Evolutionary conservation across 768 basidiomycete genomes (phyloP).

Genomic region (Calocera viscosa): DNA sequence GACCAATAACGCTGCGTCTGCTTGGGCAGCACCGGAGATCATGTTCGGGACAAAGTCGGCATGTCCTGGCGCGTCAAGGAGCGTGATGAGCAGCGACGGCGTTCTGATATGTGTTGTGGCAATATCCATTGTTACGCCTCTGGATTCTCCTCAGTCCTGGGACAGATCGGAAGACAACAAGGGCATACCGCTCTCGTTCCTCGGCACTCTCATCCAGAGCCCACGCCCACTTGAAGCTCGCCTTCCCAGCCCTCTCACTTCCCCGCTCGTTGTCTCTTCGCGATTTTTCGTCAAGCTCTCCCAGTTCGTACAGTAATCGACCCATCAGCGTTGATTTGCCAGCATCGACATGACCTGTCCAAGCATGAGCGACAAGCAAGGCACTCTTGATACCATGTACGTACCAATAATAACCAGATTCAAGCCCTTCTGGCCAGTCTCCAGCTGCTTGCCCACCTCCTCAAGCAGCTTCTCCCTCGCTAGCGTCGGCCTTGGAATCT

Average conservation of each 20-base stretch:
- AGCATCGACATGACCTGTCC: constrained; percentile 89
- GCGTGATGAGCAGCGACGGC: constrained; percentile 62
- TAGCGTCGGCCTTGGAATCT: constrained; percentile 50
- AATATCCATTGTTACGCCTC: constrained; percentile 97
- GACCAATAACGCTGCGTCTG: constrained; percentile 86
- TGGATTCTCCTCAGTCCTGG: constrained; percentile 26
- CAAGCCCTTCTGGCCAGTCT: constrained; percentile 48
- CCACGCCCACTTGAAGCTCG: constrained; percentile 98
- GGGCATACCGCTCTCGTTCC: constrained; percentile 73
- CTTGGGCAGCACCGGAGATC: constrained; percentile 97
- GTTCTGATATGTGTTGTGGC: constrained; percentile 71
- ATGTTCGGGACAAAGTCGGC: constrained; percentile 98
- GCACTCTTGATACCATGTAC: constrained; percentile 6
- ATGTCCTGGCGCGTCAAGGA: constrained; percentile 97
- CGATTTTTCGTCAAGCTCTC: constrained; percentile 74
- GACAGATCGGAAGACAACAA: not conserved
- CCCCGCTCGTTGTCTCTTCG: constrained; percentile 76
- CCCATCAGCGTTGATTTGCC: constrained; percentile 99
- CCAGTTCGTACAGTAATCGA: constrained; percentile 80
- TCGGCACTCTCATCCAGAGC: constrained; percentile 84
- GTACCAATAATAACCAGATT: constrained; percentile 88
- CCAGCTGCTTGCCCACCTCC: constrained; percentile 50
- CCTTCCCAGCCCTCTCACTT: constrained; percentile 79
- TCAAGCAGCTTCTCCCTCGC: constrained; percentile 73
- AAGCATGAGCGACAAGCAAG: not conserved